Evolutionary conservation across 345 rosid species (phyloP).

Genomic region (Citrus inodora): DNA sequence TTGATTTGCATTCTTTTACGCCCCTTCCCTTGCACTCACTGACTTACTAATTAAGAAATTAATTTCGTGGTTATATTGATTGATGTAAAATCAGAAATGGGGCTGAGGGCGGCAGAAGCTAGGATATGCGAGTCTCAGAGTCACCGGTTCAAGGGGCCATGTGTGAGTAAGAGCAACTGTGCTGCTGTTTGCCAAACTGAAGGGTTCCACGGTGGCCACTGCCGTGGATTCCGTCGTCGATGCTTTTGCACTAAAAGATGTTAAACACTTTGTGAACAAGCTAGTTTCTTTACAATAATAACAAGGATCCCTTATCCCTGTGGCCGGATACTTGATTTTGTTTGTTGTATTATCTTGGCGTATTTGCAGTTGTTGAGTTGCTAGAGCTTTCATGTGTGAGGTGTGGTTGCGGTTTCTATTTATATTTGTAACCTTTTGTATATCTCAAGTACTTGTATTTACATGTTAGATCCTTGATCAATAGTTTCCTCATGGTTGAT

Average conservation of each 20-base stretch:
- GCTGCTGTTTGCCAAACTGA: slow-evolving; percentile 34
- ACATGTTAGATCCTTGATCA: no score
- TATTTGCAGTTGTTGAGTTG: no score
- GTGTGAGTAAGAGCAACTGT: slow-evolving; percentile 31
- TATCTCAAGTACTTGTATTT: no score
- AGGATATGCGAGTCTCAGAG: slow-evolving; percentile 42
- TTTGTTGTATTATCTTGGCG: no score
- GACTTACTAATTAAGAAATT: neutral
- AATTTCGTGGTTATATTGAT: neutral
- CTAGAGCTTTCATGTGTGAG: no score
- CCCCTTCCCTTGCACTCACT: neutral
- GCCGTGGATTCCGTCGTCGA: slow-evolving; percentile 41
- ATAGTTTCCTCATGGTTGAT: no score
- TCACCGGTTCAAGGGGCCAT: slow-evolving; percentile 34
- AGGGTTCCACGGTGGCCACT: slow-evolving; percentile 35
- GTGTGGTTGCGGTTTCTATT: no score
- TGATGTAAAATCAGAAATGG: neutral
- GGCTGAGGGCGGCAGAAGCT: slow-evolving; percentile 23
- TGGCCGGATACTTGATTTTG: no score
- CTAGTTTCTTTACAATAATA: no score
- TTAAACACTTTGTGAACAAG: no score
- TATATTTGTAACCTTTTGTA: no score
- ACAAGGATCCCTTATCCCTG: no score
- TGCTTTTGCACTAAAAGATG: slow-evolving; percentile 42
- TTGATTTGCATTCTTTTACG: neutral